Evolutionary conservation across 1,139 yeast species (phyloP).

Genomic region (Suhomyces coccinellae): DNA sequence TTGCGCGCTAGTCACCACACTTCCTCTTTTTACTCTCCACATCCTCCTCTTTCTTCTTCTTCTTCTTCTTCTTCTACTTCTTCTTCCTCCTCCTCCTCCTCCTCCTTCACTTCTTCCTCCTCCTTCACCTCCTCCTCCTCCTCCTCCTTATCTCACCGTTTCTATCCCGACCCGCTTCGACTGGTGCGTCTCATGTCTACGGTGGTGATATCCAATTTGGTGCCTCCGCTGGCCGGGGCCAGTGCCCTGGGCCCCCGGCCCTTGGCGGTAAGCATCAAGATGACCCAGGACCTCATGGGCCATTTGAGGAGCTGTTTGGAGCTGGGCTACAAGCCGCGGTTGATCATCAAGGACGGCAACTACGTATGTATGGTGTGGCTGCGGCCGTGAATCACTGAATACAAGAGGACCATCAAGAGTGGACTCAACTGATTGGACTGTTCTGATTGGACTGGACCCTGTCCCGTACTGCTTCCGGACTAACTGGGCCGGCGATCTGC

Average conservation of each 20-base stretch:
- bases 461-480: no score
- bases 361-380: conserved; percentile 25
- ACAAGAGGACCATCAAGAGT: no score
- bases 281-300: conserved; percentile 27
- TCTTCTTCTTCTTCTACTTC: not conserved
- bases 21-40: not conserved
- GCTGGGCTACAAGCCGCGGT: conserved; percentile 27
- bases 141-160: not conserved
- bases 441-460: no score
- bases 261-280: conserved; percentile 29
- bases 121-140: not conserved
- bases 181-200: conserved; percentile 2
- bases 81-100: not conserved
- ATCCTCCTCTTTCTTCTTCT: not conserved
- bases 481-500: no score
- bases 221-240: conserved; percentile 10
- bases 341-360: conserved; percentile 40
- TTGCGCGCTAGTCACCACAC: not conserved
- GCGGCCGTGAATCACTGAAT: no score
- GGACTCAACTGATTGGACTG: no score
- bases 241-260: conserved; percentile 11
- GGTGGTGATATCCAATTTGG: conserved; percentile 13
- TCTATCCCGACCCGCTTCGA: not conserved
- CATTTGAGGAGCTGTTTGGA: conserved; percentile 22
- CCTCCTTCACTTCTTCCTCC: not conserved